phyloP scores from a whole-genome alignment of 768 basidiomycete genomes.

The Agaricus blazei region DNA sequence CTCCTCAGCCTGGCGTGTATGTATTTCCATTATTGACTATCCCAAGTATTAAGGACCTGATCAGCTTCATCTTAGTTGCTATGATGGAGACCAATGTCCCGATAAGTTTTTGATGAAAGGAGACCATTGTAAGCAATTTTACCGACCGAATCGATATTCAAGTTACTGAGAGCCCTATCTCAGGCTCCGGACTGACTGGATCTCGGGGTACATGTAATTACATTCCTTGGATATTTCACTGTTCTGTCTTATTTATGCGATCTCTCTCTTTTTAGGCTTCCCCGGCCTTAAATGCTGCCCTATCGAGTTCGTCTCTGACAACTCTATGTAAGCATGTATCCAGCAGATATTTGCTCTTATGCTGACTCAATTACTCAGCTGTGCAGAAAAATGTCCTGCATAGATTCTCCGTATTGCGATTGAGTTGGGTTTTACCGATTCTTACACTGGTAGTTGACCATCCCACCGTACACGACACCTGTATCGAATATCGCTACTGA shows the following conservation, averaged over 20 bases:
- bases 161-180: not conserved
- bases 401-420: not conserved
- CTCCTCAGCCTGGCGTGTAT: conserved; percentile 14
- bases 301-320: conserved; percentile 13
- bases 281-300: conserved; percentile 20
- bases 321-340: conserved; percentile 12
- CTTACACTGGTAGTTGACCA: too few species aligned
- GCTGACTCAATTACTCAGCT: not conserved
- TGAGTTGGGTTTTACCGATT: too few species aligned
- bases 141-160: too few species aligned
- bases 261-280: conserved; percentile 10
- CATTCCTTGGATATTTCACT: not conserved
- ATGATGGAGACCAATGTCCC: conserved; percentile 12
- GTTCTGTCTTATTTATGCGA: not conserved
- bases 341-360: not conserved
- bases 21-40: not conserved
- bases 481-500: too few species aligned
- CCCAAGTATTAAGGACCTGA: not conserved
- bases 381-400: not conserved
- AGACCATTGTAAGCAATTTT: conserved; percentile 11
- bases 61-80: conserved; percentile 7
- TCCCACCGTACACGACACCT: too few species aligned
- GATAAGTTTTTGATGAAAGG: conserved; percentile 13
- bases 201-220: conserved; percentile 1
- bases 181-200: conserved; percentile 14